A percentile compares a stretch with the other conserved stretches of the same genome.
These are phyloP conservation scores for Cryptococcus maquisensis DNA, from an alignment of 1,284 basidiomycete species.

Conservation along the genomic window DNA sequence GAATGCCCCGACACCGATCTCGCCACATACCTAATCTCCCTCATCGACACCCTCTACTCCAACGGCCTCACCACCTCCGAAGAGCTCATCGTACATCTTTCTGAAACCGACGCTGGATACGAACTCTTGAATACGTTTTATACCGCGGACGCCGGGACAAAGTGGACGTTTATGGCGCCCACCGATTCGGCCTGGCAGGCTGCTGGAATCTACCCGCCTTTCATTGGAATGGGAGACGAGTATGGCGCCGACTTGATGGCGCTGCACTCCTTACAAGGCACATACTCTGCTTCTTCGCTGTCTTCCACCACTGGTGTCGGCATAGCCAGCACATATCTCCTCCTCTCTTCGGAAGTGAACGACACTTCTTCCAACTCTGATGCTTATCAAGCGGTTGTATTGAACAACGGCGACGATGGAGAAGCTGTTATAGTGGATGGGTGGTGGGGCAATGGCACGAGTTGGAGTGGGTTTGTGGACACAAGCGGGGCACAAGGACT, in stretches of 20 bases:
- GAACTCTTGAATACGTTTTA: conserved; percentile 23
- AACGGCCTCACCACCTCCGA: conserved; percentile 40
- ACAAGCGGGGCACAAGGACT: conserved; percentile 2
- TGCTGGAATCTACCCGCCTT: conserved; percentile 29
- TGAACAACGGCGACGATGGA: conserved; percentile 20
- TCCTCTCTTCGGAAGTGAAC: conserved; percentile 3
- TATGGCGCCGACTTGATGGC: conserved; percentile 25
- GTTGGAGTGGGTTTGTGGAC: conserved; percentile 23
- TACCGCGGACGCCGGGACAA: not conserved
- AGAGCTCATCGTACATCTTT: conserved; percentile 30
- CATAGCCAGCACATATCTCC: conserved; percentile 5
- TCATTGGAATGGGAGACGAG: conserved; percentile 13
- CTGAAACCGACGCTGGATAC: conserved; percentile 34
- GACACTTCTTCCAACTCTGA: not conserved
- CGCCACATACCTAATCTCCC: conserved; percentile 30
- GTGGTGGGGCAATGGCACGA: conserved; percentile 25
- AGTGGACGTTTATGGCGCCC: conserved; percentile 32
- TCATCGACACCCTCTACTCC: conserved; percentile 34
- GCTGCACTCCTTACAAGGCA: conserved; percentile 26
- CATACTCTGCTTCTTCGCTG: conserved; percentile 6
- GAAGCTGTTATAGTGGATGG: conserved; percentile 15
- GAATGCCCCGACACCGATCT: conserved; percentile 26
- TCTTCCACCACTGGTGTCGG: not conserved
- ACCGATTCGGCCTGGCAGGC: conserved; percentile 33
- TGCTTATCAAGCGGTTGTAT: conserved; percentile 21